These are phyloP conservation scores for Cucurbita pepo DNA, from an alignment of 306 rosid genomes.

Conservation along the genomic window DNA sequence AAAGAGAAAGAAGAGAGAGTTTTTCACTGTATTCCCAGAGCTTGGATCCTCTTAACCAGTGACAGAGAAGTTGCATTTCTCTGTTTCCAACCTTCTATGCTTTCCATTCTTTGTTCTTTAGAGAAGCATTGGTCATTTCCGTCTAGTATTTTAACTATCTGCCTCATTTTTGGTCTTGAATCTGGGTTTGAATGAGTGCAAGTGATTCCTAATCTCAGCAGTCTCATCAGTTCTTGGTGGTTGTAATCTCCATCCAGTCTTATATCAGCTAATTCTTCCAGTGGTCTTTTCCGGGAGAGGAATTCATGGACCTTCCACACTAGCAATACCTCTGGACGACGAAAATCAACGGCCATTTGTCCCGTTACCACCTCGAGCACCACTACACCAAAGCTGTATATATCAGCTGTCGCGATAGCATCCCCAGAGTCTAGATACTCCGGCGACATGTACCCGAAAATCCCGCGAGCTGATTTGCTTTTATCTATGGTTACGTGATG, in stretches of 20 bases:
- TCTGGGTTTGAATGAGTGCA: constrained; percentile 51
- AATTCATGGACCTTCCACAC: constrained; percentile 61
- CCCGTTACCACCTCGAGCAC: constrained; percentile 75
- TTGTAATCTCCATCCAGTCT: constrained; percentile 53
- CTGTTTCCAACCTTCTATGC: constrained; percentile 55
- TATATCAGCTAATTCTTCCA: constrained; percentile 56
- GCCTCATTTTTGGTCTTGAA: constrained; percentile 65
- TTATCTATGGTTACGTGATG: constrained; percentile 27
- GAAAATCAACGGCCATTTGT: constrained; percentile 69
- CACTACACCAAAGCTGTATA: constrained; percentile 83
- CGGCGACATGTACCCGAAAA: constrained; percentile 86
- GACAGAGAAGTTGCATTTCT: constrained; percentile 45
- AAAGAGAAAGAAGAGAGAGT: background rate
- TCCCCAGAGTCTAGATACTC: constrained; percentile 67
- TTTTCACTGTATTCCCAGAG: constrained; percentile 75
- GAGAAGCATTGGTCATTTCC: constrained; percentile 46
- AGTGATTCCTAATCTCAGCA: constrained; percentile 47
- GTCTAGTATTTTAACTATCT: constrained; percentile 62
- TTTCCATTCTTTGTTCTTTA: constrained; percentile 25
- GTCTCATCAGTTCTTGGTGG: constrained; percentile 41
- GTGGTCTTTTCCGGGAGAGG: constrained; percentile 32
- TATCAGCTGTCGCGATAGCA: constrained; percentile 56
- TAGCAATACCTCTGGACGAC: constrained; percentile 75
- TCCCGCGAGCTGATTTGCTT: constrained; percentile 48
- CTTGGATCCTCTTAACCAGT: constrained; percentile 64